Base-by-base conservation (phyloP, 2,329 filamentous ascomycete species). In the Penicillium sp. region DNA sequence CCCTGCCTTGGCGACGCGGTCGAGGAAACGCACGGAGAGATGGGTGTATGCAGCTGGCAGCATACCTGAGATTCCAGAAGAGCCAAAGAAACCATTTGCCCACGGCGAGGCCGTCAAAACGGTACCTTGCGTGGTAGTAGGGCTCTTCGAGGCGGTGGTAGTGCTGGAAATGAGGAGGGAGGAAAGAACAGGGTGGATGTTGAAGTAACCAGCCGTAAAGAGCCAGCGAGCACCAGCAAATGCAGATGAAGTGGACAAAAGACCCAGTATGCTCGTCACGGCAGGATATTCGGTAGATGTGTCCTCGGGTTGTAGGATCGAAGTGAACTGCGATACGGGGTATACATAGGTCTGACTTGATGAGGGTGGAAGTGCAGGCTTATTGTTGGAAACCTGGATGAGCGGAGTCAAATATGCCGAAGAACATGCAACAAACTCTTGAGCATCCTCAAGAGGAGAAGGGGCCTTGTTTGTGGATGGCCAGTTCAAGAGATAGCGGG, bases 161-260 rank as follows among this genome's bases (percentile, higher is more conserved):
- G 85, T 82, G 0, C 90, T 91, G 7, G 81, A 79, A 30, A 99
- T 84, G 0, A 99, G 80, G 0, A 96, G 82, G 36, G 86, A 83
- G 2, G 90, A 92, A 18, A 97, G 83, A 4, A 87, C 85, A 0
- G 91, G 88, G 7, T 91, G 91, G 52, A 96, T 96, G 76, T 99
- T 99, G 78, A 99, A 99, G 76, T 99, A 99, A 48, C 94, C 94
- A 0, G 94, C 94, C 0, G 94, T 97, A 72, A 99, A 97, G 0
- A 91, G 94, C 94, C 94, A 99, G 13, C 85, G 87, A 0, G 89
- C 89, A 32, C 84, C 81, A 9, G 79, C 76, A 64, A 90, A 89
- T 6, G 80, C 76, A 5, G 72, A 62, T 0, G 88, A 81, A 0
- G 73, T 75, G 0, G 87, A 81, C 3, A 97, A 81, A 1, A 82